phyloP scores from a whole-genome alignment of 2,329 filamentous ascomycete species.

The Colletotrichum tamarilloi region DNA sequence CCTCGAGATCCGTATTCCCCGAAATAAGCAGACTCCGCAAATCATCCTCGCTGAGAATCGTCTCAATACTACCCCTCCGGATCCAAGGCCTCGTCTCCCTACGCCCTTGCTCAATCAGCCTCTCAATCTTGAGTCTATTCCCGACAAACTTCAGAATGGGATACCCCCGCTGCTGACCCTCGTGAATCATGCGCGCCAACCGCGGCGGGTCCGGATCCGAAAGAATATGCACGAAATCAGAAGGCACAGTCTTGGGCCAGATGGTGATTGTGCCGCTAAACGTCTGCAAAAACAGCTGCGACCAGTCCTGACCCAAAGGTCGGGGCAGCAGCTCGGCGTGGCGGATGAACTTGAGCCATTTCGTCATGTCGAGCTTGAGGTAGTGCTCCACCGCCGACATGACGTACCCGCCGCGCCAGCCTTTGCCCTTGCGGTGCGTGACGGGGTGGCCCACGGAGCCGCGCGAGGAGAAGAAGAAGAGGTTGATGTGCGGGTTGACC shows the following conservation, averaged over 20 bases:
- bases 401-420: slow-evolving; percentile 95
- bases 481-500: slow-evolving; percentile 97
- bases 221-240: slow-evolving; percentile 88
- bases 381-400: slow-evolving; percentile 94
- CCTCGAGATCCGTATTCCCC: slow-evolving; percentile 34
- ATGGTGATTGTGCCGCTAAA: slow-evolving; percentile 97
- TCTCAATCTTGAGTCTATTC: slow-evolving; percentile 88
- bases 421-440: slow-evolving; percentile 90
- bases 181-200: slow-evolving; percentile 88
- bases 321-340: slow-evolving; percentile 92
- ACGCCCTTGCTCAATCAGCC: slow-evolving; percentile 69
- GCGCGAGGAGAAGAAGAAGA: slow-evolving; percentile 97
- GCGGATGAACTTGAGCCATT: slow-evolving; percentile 95
- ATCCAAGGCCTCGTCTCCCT: slow-evolving; percentile 61
- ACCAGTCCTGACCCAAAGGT: slow-evolving; percentile 95
- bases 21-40: slow-evolving; percentile 58
- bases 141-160: slow-evolving; percentile 91
- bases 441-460: slow-evolving; percentile 93
- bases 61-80: slow-evolving; percentile 66
- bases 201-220: slow-evolving; percentile 82
- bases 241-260: slow-evolving; percentile 84
- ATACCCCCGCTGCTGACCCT: slow-evolving; percentile 89
- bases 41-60: slow-evolving; percentile 71
- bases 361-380: slow-evolving; percentile 94
- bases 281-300: slow-evolving; percentile 93